Base-by-base conservation (phyloP, 768 basidiomycete species). In the Agaricus sinodeliciosus region DNA sequence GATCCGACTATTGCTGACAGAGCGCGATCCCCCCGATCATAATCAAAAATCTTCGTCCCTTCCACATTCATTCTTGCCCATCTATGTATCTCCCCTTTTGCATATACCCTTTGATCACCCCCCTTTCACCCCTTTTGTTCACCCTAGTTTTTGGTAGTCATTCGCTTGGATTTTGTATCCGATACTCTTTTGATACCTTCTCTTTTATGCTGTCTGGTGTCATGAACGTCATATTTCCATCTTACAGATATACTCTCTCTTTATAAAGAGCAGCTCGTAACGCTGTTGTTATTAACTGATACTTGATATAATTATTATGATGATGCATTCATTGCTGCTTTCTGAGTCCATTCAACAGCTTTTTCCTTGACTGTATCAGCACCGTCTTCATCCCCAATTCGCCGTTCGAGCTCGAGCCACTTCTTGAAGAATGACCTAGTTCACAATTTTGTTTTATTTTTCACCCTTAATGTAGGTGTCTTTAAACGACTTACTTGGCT, bases 341-440 rank as follows among this genome's bases (percentile, higher is more conserved):
- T 63, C 56, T 82, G 86, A 56, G 90, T 90, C 93, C 93, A 99
- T 67, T 91, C 93, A 39, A 93, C 71, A 11, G 96, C 96, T 65
- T 87, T 90, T 58, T 81, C 74, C 73, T 97, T 99, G 43, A 96
- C 94, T 43, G 65, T 64, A 27, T 79, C 77, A 25, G 81, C 84
- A 16, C 94, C 93, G 40, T 85, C 84, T 55, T 88, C 90, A 60
- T 96, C 90, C 3, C 95, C 96, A 54, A 94, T 70, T 59, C 82
- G 79, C 59, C 80, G 82, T 67, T 98, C 96, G 36, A 96, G 69
- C 55, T 85, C 85, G 28, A 98, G 74, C 91, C 94, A 96, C 67
- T 97, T 97, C 71, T 99, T 99, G 80, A 99, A 98, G 69, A 97
- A 86, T 26, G 85, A 81, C 70, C 91, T 94, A 54, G 19, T 54